These are phyloP conservation scores for Trichomonas vaginalis DNA, from an alignment of 208 protist genomes.

Conservation along the genomic window DNA sequence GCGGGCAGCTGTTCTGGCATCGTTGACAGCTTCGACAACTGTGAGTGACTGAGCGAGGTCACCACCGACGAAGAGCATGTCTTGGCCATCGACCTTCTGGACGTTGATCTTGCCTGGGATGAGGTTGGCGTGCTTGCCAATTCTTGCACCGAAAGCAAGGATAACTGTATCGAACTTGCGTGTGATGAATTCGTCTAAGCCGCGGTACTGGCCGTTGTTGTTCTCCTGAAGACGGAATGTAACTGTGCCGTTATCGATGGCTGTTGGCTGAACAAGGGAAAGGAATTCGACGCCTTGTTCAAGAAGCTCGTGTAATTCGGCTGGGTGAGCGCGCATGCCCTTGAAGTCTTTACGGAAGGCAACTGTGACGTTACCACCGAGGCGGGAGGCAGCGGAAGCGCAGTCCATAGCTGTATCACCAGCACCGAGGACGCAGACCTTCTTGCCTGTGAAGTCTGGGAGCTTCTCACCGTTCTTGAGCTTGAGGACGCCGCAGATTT, in stretches of 20 bases:
- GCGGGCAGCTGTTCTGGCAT: conserved; percentile 64
- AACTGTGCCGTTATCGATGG: conserved; percentile 43
- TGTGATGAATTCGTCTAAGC: conserved; percentile 36
- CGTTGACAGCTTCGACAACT: conserved; percentile 65
- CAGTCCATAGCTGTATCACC: conserved; percentile 70
- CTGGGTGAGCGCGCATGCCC: conserved; percentile 52
- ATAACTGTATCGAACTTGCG: conserved; percentile 59
- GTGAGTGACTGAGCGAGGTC: conserved; percentile 48
- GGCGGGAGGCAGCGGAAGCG: conserved; percentile 49
- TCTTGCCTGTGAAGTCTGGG: conserved; percentile 46
- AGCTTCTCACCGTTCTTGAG: conserved; percentile 39
- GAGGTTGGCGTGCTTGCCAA: conserved; percentile 30
- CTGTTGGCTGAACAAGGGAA: conserved; percentile 26
- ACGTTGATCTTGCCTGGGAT: conserved; percentile 33
- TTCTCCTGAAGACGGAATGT: conserved; percentile 48
- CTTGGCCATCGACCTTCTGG: conserved; percentile 42
- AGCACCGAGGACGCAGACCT: conserved; percentile 62
- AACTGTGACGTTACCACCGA: conserved; percentile 54
- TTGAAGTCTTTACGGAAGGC: conserved; percentile 49
- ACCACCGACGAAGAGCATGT: conserved; percentile 56
- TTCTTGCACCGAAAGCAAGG: conserved; percentile 52
- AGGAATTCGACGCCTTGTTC: conserved; percentile 56
- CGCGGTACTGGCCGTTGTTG: conserved; percentile 42
- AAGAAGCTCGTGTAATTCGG: conserved; percentile 51
- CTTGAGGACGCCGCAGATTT: conserved; percentile 43